Percentiles rank a stretch among this genome's conserved stretches.
phyloP scores from a whole-genome alignment of 2,329 filamentous ascomycete genomes.

The Westerdykella ornata region DNA sequence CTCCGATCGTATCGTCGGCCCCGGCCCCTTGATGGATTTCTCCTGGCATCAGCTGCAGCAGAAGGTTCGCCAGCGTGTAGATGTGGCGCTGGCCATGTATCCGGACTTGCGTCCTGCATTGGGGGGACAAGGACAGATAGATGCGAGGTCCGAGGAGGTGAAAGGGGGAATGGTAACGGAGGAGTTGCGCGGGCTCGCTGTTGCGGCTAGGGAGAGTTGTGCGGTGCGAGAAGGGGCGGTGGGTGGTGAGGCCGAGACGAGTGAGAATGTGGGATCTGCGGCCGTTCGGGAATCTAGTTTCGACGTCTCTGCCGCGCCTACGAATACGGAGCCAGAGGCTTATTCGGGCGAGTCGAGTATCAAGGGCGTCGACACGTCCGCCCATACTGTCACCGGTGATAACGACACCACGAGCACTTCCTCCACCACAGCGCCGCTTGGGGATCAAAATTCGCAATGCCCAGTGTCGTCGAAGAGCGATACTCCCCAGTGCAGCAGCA shows the following conservation, averaged over 20 bases:
- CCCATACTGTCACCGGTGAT: no score
- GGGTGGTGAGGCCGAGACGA: neutral
- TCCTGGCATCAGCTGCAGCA: conserved; percentile 15
- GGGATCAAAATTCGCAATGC: no score
- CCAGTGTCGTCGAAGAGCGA: no score
- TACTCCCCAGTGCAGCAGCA: neutral
- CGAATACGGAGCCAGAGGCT: no score
- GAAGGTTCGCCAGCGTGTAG: conserved; percentile 14
- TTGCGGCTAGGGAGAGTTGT: conserved; percentile 21
- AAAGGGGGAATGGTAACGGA: conserved; percentile 11
- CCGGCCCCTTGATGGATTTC: conserved; percentile 6
- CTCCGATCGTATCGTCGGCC: conserved; percentile 9
- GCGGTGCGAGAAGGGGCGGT: conserved; percentile 10
- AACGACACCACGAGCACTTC: no score
- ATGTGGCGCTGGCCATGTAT: conserved; percentile 9
- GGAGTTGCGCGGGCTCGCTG: conserved; percentile 26
- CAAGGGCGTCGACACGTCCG: no score
- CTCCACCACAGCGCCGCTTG: no score
- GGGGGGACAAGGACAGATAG: neutral
- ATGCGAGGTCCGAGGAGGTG: neutral
- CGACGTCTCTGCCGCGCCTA: no score
- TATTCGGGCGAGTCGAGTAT: no score
- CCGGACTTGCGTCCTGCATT: conserved; percentile 6
- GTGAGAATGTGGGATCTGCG: neutral
- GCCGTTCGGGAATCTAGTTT: no score